Conservation (phyloP, 768 basidiomycete genomes). For the Panaeolus cyanescens region DNA sequence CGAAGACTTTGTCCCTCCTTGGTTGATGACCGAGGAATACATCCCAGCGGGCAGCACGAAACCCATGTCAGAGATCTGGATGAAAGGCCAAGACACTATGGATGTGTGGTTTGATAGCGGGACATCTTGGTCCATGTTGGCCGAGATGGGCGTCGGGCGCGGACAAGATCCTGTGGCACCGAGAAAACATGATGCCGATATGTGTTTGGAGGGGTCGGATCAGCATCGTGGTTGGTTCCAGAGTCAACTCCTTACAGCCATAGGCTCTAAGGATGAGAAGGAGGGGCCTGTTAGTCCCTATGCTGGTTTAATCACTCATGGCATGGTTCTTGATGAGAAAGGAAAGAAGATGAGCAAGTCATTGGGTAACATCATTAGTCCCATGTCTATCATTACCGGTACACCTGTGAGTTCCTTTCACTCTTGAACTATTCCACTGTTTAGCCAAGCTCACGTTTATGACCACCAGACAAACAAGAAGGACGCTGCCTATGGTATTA, state of each 20-base stretch:
- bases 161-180: constrained; percentile 15
- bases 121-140: constrained; percentile 86
- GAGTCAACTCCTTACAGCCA: constrained; percentile 83
- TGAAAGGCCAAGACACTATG: constrained; percentile 92
- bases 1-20: constrained; percentile 76
- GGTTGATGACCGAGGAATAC: constrained; percentile 46
- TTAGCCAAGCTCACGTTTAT: constrained; percentile 1
- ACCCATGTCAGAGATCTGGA: constrained; percentile 50
- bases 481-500: constrained; percentile 82
- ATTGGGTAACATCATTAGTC: constrained; percentile 87
- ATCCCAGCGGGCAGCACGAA: constrained; percentile 3
- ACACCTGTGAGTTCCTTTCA: constrained; percentile 54
- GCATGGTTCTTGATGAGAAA: constrained; percentile 90
- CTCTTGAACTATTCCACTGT: background rate
- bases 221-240: constrained; percentile 99
- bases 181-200: constrained; percentile 63
- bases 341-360: constrained; percentile 99
- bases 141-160: constrained; percentile 36
- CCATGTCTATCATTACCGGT: constrained; percentile 78
- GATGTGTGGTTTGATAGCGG: constrained; percentile 99
- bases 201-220: constrained; percentile 94
- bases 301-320: constrained; percentile 86
- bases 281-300: constrained; percentile 56
- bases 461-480: constrained; percentile 59
- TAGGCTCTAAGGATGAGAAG: constrained; percentile 47